phyloP scores from a whole-genome alignment of 1,284 basidiomycete species.

The Tetrapyrgos nigripes region DNA sequence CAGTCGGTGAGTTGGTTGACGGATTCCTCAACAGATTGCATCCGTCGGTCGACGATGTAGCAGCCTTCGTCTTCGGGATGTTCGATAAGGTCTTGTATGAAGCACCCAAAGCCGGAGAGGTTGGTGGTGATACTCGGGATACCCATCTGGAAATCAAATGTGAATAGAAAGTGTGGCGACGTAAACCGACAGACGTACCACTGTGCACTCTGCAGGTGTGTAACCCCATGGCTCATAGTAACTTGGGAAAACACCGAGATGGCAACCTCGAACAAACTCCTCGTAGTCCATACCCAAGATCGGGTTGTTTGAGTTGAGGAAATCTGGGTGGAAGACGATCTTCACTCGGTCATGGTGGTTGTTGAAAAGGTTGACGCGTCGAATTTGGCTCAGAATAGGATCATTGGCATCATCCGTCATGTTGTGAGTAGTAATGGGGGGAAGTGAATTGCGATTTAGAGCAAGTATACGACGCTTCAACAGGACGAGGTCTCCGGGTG shows the following conservation, averaged over 20 bases:
- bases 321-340: conserved; percentile 98
- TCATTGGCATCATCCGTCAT: conserved; percentile 94
- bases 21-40: conserved; percentile 91
- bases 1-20: conserved; percentile 79
- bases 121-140: conserved; percentile 98
- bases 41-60: conserved; percentile 95
- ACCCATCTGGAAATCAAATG: conserved; percentile 74
- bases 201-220: conserved; percentile 86
- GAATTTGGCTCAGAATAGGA: conserved; percentile 94
- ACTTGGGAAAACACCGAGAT: conserved; percentile 97
- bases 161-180: conserved; percentile 5
- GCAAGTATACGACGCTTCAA: conserved; percentile 97
- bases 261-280: conserved; percentile 98
- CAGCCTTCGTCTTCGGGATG: conserved; percentile 86
- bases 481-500: conserved; percentile 92
- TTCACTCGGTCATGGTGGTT: conserved; percentile 82
- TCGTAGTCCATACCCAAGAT: conserved; percentile 98
- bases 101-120: conserved; percentile 96
- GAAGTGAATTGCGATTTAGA: conserved; percentile 91
- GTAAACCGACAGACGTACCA: conserved; percentile 52
- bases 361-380: conserved; percentile 94
- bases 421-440: conserved; percentile 96
- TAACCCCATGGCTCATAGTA: conserved; percentile 97
- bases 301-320: conserved; percentile 97
- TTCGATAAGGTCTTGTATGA: conserved; percentile 99